phyloP scores from a whole-genome alignment of 768 basidiomycete genomes.

The Naganishia kalamii region DNA sequence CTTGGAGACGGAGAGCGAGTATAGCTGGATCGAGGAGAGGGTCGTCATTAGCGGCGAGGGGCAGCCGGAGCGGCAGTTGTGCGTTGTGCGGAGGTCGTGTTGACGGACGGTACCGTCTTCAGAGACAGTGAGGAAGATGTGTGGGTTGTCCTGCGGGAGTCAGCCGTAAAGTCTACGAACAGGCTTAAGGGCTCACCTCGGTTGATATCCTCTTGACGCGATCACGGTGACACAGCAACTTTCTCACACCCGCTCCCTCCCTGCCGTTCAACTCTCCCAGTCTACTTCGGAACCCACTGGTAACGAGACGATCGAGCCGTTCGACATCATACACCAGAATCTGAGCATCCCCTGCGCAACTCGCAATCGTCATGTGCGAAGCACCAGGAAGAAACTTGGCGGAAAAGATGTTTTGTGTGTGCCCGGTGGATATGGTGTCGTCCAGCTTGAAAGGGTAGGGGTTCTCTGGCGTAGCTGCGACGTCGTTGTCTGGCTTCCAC shows the following conservation, averaged over 20 bases:
- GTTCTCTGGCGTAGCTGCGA: constrained; percentile 23
- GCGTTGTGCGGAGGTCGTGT: constrained; percentile 69
- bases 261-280: constrained; percentile 49
- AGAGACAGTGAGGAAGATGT: constrained; percentile 37
- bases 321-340: constrained; percentile 71
- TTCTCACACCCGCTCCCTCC: constrained; percentile 52
- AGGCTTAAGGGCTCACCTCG: constrained; percentile 58
- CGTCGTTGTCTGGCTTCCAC: constrained; percentile 60
- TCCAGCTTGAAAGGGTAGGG: constrained; percentile 58
- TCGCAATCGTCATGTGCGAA: constrained; percentile 59
- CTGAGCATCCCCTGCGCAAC: constrained; percentile 60
- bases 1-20: constrained; percentile 67
- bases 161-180: background rate
- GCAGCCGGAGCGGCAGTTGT: constrained; percentile 61
- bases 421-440: constrained; percentile 69
- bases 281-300: constrained; percentile 19
- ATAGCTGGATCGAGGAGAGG: constrained; percentile 56
- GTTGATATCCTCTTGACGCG: constrained; percentile 74
- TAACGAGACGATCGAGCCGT: constrained; percentile 36
- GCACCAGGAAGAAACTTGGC: constrained; percentile 65
- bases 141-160: constrained; percentile 28
- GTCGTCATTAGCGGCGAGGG: constrained; percentile 66
- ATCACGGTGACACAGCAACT: constrained; percentile 61
- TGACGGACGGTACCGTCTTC: constrained; percentile 83
- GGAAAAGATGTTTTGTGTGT: constrained; percentile 78